Base-by-base conservation (phyloP, 2,329 filamentous ascomycete species). In the Cryphonectria carpinicola region DNA sequence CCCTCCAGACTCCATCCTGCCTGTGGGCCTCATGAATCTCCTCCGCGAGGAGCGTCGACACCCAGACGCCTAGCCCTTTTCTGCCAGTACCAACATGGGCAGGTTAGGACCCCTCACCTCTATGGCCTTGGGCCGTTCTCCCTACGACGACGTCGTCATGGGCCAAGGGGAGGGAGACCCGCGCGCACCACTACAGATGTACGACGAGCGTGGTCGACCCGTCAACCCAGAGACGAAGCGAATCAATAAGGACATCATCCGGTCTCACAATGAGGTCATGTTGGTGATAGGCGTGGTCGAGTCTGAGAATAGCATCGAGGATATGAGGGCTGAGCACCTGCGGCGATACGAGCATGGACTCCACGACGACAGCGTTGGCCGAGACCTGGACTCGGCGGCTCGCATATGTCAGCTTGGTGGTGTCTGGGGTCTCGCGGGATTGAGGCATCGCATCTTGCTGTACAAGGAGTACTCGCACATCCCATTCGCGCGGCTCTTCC, bases 191-290 rank as follows among this genome's bases (percentile, higher is more conserved):
- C 71, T 76, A 1, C 87, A 88, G 76, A 78, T 84, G 63, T 89
- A 86, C 74, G 87, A 90, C 73, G 81, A 83, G 56, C 83, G 86
- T 46, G 88, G 88, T 19, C 86, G 87, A 13, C 86, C 88, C 4
- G 75, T 87, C 65, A 89, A 89, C 73, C 82, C 82, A 0, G 83
- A 85, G 66, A 88, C 86, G 1, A 87, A 85, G 75, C 80, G 81
- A 17, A 84, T 88, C 73, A 89, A 88, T 73, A 83, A 84, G 65
- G 85, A 88, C 70, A 84, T 89, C 43, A 86, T 90, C 37, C 83
- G 88, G 66, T 84, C 88, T 13, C 88, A 90, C 75, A 90, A 90
- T 73, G 87, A 90, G 73, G 88, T 90, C 4, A 90, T 90, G 88
- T 82, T 85, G 25, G 87, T 89, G 13, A 89, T 90, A 54, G 88